Percentiles rank a stretch among this genome's conserved stretches.
Conservation (phyloP, 352 stramenopile genomes). For the Phytophthora chlamydospora region DNA sequence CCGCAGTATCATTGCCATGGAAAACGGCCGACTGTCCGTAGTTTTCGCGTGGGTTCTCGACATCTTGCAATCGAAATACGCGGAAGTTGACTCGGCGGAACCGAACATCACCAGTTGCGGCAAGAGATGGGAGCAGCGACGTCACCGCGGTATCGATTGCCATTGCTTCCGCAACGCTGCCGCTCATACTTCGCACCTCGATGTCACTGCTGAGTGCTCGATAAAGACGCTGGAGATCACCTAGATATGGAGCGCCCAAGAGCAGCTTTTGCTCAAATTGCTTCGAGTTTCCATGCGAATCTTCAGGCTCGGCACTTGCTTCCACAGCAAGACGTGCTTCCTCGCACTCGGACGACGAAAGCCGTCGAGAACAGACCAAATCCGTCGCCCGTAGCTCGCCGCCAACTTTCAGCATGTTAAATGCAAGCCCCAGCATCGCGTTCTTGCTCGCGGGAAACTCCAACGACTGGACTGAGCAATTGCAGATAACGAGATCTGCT, state of each 20-base stretch:
- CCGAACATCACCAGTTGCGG: conserved; percentile 1
- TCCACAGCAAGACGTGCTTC: conserved; percentile 18
- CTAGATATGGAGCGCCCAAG: conserved; percentile 42
- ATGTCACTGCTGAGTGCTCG: conserved; percentile 27
- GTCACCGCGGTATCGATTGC: conserved; percentile 26
- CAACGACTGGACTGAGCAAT: conserved; percentile 53
- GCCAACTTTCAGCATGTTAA: conserved; percentile 47
- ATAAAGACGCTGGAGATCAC: conserved; percentile 55
- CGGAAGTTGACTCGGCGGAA: conserved; percentile 43
- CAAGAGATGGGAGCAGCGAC: conserved; percentile 22
- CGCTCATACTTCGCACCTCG: conserved; percentile 27
- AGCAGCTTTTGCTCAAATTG: conserved; percentile 30
- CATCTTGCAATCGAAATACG: conserved; percentile 47
- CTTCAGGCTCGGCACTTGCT: conserved; percentile 12
- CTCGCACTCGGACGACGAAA: conserved; percentile 30
- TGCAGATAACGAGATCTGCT: conserved; percentile 48
- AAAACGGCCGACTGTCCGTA: conserved; percentile 63
- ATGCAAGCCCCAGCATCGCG: conserved; percentile 38
- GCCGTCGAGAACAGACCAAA: conserved; percentile 38
- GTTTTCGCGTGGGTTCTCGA: conserved; percentile 54
- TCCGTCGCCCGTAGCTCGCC: conserved; percentile 49
- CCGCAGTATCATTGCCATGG: conserved; percentile 19
- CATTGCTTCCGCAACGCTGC: conserved; percentile 14
- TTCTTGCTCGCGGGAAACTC: conserved; percentile 33
- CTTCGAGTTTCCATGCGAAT: neutral